phyloP scores from a whole-genome alignment of 768 basidiomycete genomes.

The Coprinellus aureogranulatus region DNA sequence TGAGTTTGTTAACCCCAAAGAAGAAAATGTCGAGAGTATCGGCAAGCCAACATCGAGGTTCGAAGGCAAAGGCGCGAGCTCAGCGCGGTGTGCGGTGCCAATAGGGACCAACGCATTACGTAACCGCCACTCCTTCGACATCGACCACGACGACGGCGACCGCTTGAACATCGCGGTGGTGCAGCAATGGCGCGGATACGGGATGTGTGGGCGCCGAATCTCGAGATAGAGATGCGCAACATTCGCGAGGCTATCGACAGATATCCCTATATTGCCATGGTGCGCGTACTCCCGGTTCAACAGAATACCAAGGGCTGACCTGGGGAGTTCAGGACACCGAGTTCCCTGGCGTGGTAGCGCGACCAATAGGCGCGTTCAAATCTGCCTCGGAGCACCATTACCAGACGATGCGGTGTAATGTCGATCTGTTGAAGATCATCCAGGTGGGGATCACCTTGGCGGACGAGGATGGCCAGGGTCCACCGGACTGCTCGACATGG shows the following conservation, averaged over 20 bases:
- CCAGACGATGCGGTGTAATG: slow-evolving; percentile 99
- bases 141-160: too few species aligned
- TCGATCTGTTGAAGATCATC: slow-evolving; percentile 95
- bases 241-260: slow-evolving; percentile 85
- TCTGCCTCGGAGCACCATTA: slow-evolving; percentile 98
- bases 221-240: slow-evolving; percentile 87
- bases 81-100: too few species aligned
- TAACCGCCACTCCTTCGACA: too few species aligned
- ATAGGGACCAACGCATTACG: too few species aligned
- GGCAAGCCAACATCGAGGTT: too few species aligned
- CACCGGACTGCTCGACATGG: slow-evolving; percentile 92
- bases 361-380: slow-evolving; percentile 94
- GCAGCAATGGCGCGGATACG: slow-evolving; percentile 80
- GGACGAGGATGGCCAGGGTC: slow-evolving; percentile 90
- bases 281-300: slow-evolving; percentile 35
- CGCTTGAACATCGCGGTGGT: slow-evolving; percentile 43
- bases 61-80: too few species aligned
- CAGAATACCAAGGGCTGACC: slow-evolving; percentile 21
- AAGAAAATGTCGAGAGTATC: too few species aligned
- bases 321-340: slow-evolving; percentile 86
- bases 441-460: slow-evolving; percentile 94
- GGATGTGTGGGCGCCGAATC: slow-evolving; percentile 93
- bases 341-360: slow-evolving; percentile 96
- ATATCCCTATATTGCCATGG: slow-evolving; percentile 96
- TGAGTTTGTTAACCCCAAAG: too few species aligned